phyloP scores from a whole-genome alignment of 768 basidiomycete genomes.

The Termitomyces sp. region DNA sequence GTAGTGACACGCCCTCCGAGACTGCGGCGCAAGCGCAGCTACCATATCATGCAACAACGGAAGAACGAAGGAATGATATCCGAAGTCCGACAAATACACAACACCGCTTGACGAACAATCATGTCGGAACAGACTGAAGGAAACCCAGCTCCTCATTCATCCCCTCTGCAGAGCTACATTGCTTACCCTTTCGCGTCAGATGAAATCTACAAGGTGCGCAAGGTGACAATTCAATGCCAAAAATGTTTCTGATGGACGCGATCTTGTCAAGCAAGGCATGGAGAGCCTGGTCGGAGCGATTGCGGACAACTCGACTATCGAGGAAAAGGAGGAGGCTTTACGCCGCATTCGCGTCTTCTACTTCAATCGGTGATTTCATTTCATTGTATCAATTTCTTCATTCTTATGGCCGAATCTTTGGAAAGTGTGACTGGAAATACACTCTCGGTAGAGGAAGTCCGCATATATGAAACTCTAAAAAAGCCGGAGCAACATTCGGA shows the following conservation, averaged over 20 bases:
- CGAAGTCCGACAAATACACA: background rate
- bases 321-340: conserved; percentile 44
- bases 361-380: conserved; percentile 54
- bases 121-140: conserved; percentile 1
- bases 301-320: conserved; percentile 29
- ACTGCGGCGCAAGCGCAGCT: background rate
- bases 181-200: conserved; percentile 55
- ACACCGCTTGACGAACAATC: background rate
- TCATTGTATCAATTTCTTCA: background rate
- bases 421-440: conserved; percentile 37
- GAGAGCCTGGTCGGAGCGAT: conserved; percentile 47
- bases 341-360: conserved; percentile 64
- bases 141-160: background rate
- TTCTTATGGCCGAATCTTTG: background rate
- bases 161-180: conserved; percentile 27
- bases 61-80: background rate
- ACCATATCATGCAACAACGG: background rate
- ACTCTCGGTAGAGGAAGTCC: conserved; percentile 40
- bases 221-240: background rate
- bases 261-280: conserved; percentile 58
- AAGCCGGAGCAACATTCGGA: background rate
- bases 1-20: background rate
- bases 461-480: conserved; percentile 29
- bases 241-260: conserved; percentile 10
- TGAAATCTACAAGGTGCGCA: conserved; percentile 53